Base-by-base conservation (phyloP, 164 flowering plant species). In the Nymphaea colorata region DNA sequence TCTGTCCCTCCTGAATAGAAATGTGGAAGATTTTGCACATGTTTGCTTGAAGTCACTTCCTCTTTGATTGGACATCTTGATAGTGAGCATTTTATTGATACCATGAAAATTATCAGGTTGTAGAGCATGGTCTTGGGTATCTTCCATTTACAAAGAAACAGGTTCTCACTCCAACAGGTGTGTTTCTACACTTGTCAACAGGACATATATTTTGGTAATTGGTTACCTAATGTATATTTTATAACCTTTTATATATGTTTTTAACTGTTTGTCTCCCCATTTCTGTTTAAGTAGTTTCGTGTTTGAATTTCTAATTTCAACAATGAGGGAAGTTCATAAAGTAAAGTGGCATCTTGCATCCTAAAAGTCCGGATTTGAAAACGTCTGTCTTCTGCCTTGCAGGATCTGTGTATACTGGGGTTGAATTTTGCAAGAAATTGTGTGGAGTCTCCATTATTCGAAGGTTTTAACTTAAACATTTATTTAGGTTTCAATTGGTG, bases 71-170 rank as follows among this genome's bases (percentile, higher is more conserved):
- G 53, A 1, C 5, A 5, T 45, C 53, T 45, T 45, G 53, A 5
- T 45, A 2, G 53, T 5, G 11, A 5, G 5, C 7, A 5, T 43
- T 67, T 44, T 43, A 68, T 68, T 62, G 64, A 59, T 41, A 59
- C 3, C 11, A 65, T 64, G 42, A 65, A 18, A 43, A 51, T n/a
- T 80, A 55, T 82, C 78, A 93, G 98, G 98, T 93, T 78, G 98
- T 91, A 69, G 98, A 93, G 87, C 98, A 93, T 87, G 98, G 98
- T 64, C 95, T 93, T 77, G 98, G 98, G n/a, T 88, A 91, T 82
- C 77, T 93, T 76, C 98, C 98, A 43, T 93, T 93, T 71, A 88
- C 90, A 51, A 97, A 91, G 83, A 93, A 85, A 78, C 96, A 93
- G 85, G 83, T 93, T 45, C 71, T 86, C 63, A 93, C 98, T 69